A percentile compares a stretch with the other conserved stretches of the same genome.
These are phyloP conservation scores for Nakazawaea wyomingensis DNA, from an alignment of 805 yeast genomes.

Conservation along the genomic window DNA sequence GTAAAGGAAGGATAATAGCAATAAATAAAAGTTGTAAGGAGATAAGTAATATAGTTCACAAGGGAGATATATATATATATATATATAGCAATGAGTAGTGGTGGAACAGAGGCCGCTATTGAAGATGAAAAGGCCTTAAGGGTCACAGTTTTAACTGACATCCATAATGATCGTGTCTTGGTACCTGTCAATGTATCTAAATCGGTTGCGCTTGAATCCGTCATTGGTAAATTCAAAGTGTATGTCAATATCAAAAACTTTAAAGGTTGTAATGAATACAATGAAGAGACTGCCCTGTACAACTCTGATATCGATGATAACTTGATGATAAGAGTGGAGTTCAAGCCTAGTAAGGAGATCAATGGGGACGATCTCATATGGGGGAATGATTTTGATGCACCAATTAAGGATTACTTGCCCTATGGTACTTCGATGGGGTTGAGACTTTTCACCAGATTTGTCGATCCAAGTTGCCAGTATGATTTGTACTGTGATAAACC, in stretches of 20 bases:
- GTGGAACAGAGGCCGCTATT: too few species aligned
- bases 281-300: constrained; percentile 6
- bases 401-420: constrained; percentile 55
- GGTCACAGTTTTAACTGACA: constrained; percentile 1
- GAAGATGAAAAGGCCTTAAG: constrained; percentile 1
- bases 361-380: constrained; percentile 51
- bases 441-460: constrained; percentile 48
- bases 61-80: too few species aligned
- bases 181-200: constrained; percentile 7
- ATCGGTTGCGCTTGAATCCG: not conserved
- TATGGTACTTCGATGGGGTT: constrained; percentile 49
- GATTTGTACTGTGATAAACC: constrained; percentile 60
- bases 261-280: constrained; percentile 8
- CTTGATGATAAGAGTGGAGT: constrained; percentile 31
- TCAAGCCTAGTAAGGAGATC: constrained; percentile 38
- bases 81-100: too few species aligned
- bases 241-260: constrained; percentile 5
- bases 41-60: too few species aligned
- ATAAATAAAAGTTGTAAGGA: too few species aligned
- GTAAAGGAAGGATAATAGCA: too few species aligned
- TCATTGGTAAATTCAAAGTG: constrained; percentile 8
- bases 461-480: constrained; percentile 62
- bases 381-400: constrained; percentile 64
- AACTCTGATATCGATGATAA: constrained; percentile 1
- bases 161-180: not conserved